Conservation (phyloP, 2,329 filamentous ascomycete species). For the Penicillium freii region DNA sequence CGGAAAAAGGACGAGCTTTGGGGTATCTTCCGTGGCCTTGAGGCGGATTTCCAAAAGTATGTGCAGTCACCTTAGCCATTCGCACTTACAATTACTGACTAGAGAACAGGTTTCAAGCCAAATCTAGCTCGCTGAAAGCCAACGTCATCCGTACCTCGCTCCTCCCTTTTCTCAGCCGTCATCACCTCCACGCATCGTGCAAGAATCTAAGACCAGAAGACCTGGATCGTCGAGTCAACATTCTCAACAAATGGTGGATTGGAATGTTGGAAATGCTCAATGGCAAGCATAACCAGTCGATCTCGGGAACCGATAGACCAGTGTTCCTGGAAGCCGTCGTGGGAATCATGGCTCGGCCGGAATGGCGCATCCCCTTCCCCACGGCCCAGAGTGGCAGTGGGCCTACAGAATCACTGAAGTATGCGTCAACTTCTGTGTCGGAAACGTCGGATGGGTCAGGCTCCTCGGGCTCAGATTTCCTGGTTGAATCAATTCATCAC, state of each 20-base stretch:
- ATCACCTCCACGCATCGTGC: constrained; percentile 66
- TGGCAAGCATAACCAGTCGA: constrained; percentile 69
- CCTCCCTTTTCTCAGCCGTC: constrained; percentile 72
- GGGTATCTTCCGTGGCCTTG: constrained; percentile 65
- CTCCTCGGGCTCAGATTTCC: constrained; percentile 60
- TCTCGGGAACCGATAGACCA: constrained; percentile 80
- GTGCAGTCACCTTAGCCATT: constrained; percentile 17
- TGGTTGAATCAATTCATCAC: constrained; percentile 75
- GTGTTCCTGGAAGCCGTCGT: constrained; percentile 74
- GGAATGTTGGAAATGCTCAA: constrained; percentile 78
- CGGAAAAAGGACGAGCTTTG: constrained; percentile 68
- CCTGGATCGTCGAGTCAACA: constrained; percentile 72
- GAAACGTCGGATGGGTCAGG: constrained; percentile 59
- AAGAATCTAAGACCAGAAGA: constrained; percentile 70
- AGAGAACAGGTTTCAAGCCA: constrained; percentile 63
- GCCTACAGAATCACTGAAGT: constrained; percentile 33
- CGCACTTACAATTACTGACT: constrained; percentile 10
- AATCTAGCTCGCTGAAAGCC: constrained; percentile 71
- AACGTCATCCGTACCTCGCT: constrained; percentile 69
- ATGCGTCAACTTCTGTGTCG: constrained; percentile 46
- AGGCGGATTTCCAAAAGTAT: constrained; percentile 66
- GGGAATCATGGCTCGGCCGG: constrained; percentile 80
- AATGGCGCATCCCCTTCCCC: constrained; percentile 74
- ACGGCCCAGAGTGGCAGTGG: constrained; percentile 53
- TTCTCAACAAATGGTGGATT: constrained; percentile 89